phyloP scores from a whole-genome alignment of 257 asterid species.

The Primulina eburnea region DNA sequence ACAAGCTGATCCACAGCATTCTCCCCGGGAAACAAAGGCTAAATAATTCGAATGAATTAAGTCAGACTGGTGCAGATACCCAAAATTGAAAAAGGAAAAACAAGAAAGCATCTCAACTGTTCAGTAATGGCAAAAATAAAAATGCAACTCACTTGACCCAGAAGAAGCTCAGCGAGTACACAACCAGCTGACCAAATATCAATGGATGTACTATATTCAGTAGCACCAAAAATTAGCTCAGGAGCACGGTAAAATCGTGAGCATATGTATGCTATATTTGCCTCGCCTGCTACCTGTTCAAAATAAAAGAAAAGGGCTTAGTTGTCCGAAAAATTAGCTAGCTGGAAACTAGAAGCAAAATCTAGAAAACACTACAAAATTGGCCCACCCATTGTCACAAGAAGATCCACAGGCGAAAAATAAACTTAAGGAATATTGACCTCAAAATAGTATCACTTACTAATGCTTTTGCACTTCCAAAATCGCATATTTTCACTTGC shows the following conservation, averaged over 20 bases:
- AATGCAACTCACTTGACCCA: constrained; percentile 68
- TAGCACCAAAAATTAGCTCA: constrained; percentile 97
- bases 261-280: constrained; percentile 92
- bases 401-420: background rate
- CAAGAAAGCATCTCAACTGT: constrained; percentile 1
- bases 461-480: constrained; percentile 94
- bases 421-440: background rate
- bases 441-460: constrained; percentile 46
- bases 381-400: background rate
- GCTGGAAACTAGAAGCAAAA: background rate
- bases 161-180: constrained; percentile 90
- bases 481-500: constrained; percentile 90
- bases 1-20: constrained; percentile 98
- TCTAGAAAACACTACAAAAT: background rate
- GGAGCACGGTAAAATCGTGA: constrained; percentile 97
- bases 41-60: constrained; percentile 21
- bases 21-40: constrained; percentile 97
- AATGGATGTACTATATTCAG: constrained; percentile 84
- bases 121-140: constrained; percentile 8
- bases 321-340: background rate
- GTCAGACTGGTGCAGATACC: constrained; percentile 21
- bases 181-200: constrained; percentile 99
- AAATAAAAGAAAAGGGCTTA: background rate
- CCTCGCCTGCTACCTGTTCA: constrained; percentile 78
- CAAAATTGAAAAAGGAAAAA: background rate